A percentile compares a stretch with the other conserved stretches of the same genome.
Conservation (phyloP, 148 eudicot species). For the Polygonum aviculare region DNA sequence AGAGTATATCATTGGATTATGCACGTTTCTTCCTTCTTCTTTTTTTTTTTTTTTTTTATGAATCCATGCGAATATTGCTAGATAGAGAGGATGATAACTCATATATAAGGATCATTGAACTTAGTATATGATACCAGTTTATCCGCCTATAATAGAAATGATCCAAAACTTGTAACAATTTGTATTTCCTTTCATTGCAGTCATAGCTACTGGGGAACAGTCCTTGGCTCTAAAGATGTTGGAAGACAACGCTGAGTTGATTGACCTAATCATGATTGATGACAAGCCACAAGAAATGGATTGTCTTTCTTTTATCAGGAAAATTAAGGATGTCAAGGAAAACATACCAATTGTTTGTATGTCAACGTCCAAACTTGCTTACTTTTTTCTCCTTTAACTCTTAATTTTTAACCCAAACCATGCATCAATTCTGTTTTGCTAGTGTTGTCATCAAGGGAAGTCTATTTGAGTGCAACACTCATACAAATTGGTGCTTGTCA, state of each 20-base stretch:
- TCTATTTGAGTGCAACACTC: neutral
- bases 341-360: slow-evolving; percentile 4
- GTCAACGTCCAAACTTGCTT: neutral
- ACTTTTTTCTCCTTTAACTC: neutral
- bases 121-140: too few relatives aligned
- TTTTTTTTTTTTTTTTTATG: too few relatives aligned
- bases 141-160: neutral
- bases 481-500: neutral
- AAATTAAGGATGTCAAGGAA: neutral
- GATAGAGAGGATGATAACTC: too few relatives aligned
- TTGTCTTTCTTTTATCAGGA: neutral
- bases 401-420: neutral
- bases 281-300: slow-evolving; percentile 8
- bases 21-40: too few relatives aligned
- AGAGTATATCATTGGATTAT: too few relatives aligned
- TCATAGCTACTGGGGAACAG: neutral
- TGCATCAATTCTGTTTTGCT: neutral
- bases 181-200: neutral
- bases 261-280: slow-evolving; percentile 8
- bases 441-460: slow-evolving; percentile 7
- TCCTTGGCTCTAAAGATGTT: slow-evolving; percentile 1
- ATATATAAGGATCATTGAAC: too few relatives aligned
- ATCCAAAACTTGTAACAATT: neutral
- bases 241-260: neutral
- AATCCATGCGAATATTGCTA: too few relatives aligned